phyloP scores from a whole-genome alignment of 2,329 filamentous ascomycete genomes.

The Aureobasidium sp. region DNA sequence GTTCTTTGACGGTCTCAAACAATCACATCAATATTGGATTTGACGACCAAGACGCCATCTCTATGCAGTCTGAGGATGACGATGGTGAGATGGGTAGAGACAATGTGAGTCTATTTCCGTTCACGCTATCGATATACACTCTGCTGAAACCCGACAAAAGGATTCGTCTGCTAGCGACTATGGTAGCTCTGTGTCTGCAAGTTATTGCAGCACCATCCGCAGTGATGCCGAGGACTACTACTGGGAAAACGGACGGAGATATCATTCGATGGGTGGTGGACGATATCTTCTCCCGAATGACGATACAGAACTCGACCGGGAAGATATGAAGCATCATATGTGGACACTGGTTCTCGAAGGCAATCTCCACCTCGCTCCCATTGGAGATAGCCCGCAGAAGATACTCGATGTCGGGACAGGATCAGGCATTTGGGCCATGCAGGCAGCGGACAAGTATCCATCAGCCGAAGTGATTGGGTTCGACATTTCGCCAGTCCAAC shows the following conservation, averaged over 20 bases:
- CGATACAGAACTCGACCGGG: slow-evolving; percentile 13
- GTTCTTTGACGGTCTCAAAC: neutral
- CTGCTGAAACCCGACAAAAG: neutral
- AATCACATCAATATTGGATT: neutral
- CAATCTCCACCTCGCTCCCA: slow-evolving; percentile 34
- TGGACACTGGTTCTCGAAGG: slow-evolving; percentile 16
- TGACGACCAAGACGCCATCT: neutral
- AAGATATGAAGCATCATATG: slow-evolving; percentile 16
- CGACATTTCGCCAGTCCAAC: slow-evolving; percentile 30
- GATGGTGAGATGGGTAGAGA: neutral
- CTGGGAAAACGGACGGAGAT: slow-evolving; percentile 19
- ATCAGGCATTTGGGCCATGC: slow-evolving; percentile 44
- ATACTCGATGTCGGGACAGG: slow-evolving; percentile 43
- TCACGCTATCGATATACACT: too few relatives aligned
- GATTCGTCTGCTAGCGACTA: neutral
- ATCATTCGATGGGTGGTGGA: slow-evolving; percentile 18
- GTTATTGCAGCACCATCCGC: slow-evolving; percentile 10
- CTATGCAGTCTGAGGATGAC: neutral
- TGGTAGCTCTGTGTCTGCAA: neutral
- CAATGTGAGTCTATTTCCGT: neutral
- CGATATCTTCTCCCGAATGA: slow-evolving; percentile 14
- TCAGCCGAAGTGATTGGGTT: slow-evolving; percentile 28
- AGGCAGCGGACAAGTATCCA: slow-evolving; percentile 30
- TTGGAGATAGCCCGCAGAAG: slow-evolving; percentile 27
- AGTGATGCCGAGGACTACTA: slow-evolving; percentile 14